These are phyloP conservation scores for Solanum verrucosum DNA, from an alignment of 257 asterid genomes.

Conservation along the genomic window DNA sequence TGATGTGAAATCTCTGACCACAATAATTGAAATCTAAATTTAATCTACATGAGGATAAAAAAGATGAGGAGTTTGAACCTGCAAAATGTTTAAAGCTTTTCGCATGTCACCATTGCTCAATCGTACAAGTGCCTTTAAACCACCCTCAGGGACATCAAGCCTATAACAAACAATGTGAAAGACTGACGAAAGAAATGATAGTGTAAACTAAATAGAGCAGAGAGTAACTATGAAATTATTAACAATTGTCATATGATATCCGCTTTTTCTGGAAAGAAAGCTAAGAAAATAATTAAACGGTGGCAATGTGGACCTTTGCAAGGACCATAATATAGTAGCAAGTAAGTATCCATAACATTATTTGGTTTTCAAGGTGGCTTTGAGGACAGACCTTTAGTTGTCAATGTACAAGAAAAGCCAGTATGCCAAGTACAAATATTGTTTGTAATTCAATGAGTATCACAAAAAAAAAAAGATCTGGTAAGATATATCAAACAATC, in stretches of 20 bases:
- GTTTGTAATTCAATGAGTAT: not conserved
- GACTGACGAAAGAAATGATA: not conserved
- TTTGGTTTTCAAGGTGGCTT: not conserved
- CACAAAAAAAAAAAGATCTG: not conserved
- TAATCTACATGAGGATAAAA: conserved; percentile 9
- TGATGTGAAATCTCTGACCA: not conserved
- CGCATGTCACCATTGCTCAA: conserved; percentile 97
- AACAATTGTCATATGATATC: not conserved
- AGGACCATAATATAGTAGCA: not conserved
- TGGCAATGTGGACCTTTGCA: not conserved
- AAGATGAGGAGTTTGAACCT: conserved; percentile 32
- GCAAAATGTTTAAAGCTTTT: conserved; percentile 90
- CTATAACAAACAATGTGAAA: conserved; percentile 23
- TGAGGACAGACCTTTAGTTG: not conserved
- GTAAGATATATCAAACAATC: not conserved
- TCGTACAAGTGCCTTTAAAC: conserved; percentile 83
- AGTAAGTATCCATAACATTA: not conserved
- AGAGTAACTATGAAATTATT: not conserved
- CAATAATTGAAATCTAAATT: not conserved
- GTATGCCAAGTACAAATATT: not conserved
- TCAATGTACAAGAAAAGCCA: not conserved
- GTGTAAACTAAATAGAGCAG: not conserved
- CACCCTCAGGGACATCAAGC: conserved; percentile 83
- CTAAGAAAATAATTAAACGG: not conserved
- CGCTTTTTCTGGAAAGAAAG: not conserved